These are phyloP conservation scores for Candida stauntonica DNA, from an alignment of 805 yeast genomes.

Conservation along the genomic window DNA sequence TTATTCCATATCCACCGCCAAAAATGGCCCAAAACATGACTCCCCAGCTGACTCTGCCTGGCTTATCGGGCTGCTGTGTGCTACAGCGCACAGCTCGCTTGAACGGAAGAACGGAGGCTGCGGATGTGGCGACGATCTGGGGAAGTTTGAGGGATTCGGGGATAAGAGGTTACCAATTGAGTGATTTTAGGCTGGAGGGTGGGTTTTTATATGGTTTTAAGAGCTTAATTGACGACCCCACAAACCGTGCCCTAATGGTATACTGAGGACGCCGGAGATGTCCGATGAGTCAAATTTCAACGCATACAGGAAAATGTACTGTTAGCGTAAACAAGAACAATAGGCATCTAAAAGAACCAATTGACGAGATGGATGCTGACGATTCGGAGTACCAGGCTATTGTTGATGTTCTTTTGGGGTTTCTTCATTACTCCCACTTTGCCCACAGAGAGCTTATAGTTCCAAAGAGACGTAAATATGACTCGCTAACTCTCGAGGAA, in stretches of 20 bases:
- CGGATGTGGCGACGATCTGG: neutral
- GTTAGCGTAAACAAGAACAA: neutral
- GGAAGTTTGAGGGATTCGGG: neutral
- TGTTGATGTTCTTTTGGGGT: slow-evolving; percentile 22
- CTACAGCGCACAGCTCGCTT: neutral
- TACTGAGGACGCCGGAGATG: neutral
- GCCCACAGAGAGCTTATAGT: slow-evolving; percentile 30
- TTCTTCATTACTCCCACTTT: slow-evolving; percentile 30
- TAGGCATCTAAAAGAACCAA: neutral
- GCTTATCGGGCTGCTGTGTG: neutral
- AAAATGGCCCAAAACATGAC: neutral
- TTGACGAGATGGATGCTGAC: slow-evolving; percentile 8
- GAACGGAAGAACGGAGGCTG: neutral
- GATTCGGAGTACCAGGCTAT: slow-evolving; percentile 12
- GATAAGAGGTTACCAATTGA: too few species aligned
- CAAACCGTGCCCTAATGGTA: too few species aligned
- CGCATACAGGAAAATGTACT: neutral
- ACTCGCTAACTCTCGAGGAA: slow-evolving; percentile 38
- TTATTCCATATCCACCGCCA: too few species aligned
- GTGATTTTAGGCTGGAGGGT: too few species aligned
- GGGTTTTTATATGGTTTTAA: too few species aligned
- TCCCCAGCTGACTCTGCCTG: neutral
- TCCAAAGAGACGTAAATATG: slow-evolving; percentile 33
- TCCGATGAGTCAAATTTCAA: neutral
- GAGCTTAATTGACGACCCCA: too few species aligned